phyloP scores from a whole-genome alignment of 2,329 filamentous ascomycete genomes.

The Bipolaris cookei region DNA sequence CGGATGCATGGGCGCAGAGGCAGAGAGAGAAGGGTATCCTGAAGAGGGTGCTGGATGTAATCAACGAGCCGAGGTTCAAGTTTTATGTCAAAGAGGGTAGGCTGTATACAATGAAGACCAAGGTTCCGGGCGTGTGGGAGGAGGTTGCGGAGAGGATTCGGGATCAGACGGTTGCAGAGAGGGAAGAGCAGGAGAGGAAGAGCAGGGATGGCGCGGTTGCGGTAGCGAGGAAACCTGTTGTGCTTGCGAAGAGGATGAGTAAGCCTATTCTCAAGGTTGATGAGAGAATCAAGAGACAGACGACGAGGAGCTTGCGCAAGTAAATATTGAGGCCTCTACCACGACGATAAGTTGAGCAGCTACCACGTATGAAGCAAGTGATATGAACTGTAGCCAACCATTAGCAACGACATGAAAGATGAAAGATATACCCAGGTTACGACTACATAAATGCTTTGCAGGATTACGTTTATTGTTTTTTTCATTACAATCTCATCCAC shows the following conservation, averaged over 20 bases:
- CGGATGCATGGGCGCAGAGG: slow-evolving; percentile 23
- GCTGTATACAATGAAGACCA: slow-evolving; percentile 38
- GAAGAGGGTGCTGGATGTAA: slow-evolving; percentile 28
- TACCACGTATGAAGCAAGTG: too few species aligned
- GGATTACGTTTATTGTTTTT: not conserved
- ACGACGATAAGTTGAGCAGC: not conserved
- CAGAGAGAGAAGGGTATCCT: slow-evolving; percentile 29
- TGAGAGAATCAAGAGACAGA: slow-evolving; percentile 38
- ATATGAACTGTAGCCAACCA: not conserved
- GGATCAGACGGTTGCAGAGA: slow-evolving; percentile 27
- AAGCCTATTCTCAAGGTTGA: not conserved
- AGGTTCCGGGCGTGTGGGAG: slow-evolving; percentile 47
- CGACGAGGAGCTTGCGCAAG: slow-evolving; percentile 15
- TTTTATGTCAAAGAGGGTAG: slow-evolving; percentile 47
- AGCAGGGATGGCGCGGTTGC: not conserved
- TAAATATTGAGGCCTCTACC: not conserved
- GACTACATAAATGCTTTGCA: not conserved
- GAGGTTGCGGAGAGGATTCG: slow-evolving; percentile 40
- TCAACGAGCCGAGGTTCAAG: slow-evolving; percentile 42
- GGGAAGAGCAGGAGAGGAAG: slow-evolving; percentile 1
- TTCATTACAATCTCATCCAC: too few species aligned
- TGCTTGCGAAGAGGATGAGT: slow-evolving; percentile 3
- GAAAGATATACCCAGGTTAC: not conserved
- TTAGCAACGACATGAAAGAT: too few species aligned
- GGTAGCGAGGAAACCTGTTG: slow-evolving; percentile 5